Evolutionary conservation across 176 grass and related monocot genomes (phyloP).

Genomic region (Oryza coarctata): DNA sequence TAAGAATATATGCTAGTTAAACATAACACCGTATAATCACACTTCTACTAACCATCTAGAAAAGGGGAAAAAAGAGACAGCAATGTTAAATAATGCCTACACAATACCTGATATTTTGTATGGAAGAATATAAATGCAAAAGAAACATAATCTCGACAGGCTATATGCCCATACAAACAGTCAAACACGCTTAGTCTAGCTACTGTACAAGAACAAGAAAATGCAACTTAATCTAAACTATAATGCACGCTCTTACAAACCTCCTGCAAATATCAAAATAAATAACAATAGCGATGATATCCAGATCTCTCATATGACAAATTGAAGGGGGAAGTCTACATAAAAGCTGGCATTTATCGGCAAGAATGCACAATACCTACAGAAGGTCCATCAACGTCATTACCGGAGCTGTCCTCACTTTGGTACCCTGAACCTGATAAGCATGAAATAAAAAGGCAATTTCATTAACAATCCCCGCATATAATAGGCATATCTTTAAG

Average conservation of each 20-base stretch:
- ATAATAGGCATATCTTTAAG: background rate
- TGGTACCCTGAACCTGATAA: slow-evolving; percentile 75
- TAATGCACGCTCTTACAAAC: background rate
- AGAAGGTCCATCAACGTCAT: slow-evolving; percentile 61
- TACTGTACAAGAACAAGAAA: background rate
- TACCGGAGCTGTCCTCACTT: slow-evolving; percentile 77
- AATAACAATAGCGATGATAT: background rate
- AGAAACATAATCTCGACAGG: background rate
- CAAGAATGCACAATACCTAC: slow-evolving; percentile 48
- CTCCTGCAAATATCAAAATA: background rate
- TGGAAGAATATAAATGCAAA: background rate
- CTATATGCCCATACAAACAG: background rate
- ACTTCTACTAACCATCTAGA: background rate
- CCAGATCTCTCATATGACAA: background rate
- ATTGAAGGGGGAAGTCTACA: background rate
- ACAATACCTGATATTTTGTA: background rate
- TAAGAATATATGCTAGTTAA: background rate
- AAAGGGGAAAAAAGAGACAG: background rate
- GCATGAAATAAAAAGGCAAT: background rate
- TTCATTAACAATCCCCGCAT: background rate
- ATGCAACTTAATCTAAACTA: background rate
- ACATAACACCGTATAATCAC: background rate
- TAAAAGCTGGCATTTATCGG: slow-evolving; percentile 3
- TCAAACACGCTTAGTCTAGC: background rate
- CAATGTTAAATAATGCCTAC: background rate